Evolutionary conservation across 306 rosid genomes (phyloP).

Genomic region (Prunus kanzakura): DNA sequence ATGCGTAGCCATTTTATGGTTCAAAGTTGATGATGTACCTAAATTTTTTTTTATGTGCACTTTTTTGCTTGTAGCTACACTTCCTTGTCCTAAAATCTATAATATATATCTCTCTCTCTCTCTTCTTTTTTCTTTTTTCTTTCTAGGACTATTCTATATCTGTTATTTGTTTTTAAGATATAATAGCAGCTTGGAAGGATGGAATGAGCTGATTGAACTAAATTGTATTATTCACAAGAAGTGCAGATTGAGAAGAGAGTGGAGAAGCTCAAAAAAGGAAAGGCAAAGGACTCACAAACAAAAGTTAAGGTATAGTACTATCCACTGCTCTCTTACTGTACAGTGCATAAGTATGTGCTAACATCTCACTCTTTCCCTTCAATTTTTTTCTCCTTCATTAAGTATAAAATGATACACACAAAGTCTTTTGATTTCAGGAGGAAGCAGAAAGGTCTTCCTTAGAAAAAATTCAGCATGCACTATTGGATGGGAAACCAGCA

Average conservation of each 20-base stretch:
- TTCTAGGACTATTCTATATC: background rate
- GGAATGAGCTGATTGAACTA: slow-evolving; percentile 46
- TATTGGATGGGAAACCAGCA: slow-evolving; percentile 94
- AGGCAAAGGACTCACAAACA: slow-evolving; percentile 73
- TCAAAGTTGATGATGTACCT: background rate
- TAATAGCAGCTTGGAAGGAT: slow-evolving; percentile 12
- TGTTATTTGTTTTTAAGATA: background rate
- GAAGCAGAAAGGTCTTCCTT: slow-evolving; percentile 81
- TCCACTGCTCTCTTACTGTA: background rate
- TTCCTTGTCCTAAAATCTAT: slow-evolving; percentile 2
- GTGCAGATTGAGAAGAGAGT: slow-evolving; percentile 95
- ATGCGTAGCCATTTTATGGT: background rate
- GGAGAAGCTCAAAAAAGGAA: slow-evolving; percentile 91
- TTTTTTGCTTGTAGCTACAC: background rate
- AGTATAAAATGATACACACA: background rate
- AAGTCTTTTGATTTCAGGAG: slow-evolving; percentile 46
- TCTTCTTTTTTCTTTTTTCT: background rate
- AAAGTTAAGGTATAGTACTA: slow-evolving; percentile 61
- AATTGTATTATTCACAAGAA: slow-evolving; percentile 53
- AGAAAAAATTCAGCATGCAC: slow-evolving; percentile 74
- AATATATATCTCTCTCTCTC: too few relatives aligned
- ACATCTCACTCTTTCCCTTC: background rate
- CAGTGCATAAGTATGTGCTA: slow-evolving; percentile 4
- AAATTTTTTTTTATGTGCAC: background rate
- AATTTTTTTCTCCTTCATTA: background rate